Percentiles rank a stretch among this genome's conserved stretches.
These are phyloP conservation scores for Haplosporangium sp. DNA, from an alignment of 371 early-diverging fungal species.

Conservation along the genomic window DNA sequence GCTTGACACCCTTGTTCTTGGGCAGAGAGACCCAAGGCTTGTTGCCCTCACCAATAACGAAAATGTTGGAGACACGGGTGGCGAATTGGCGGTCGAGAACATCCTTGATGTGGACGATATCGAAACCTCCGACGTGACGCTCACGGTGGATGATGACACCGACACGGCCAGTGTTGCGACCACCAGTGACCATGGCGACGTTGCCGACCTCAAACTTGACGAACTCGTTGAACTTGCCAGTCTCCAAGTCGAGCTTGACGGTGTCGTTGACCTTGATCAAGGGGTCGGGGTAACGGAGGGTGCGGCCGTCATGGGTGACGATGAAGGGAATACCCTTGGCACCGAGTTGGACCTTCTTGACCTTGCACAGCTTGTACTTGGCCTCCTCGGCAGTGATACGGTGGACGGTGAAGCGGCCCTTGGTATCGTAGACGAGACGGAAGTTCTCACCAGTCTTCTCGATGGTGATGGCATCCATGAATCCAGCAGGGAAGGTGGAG, in stretches of 20 bases:
- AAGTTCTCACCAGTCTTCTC: constrained; percentile 99
- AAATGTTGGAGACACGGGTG: constrained; percentile 91
- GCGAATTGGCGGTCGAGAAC: constrained; percentile 88
- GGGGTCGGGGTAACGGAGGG: constrained; percentile 99
- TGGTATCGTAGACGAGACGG: constrained; percentile 99
- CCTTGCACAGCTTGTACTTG: constrained; percentile 99
- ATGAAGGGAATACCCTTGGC: constrained; percentile 96
- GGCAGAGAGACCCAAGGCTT: constrained; percentile 92
- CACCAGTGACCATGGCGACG: constrained; percentile 97
- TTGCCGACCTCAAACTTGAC: constrained; percentile 98
- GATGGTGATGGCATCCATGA: constrained; percentile 99
- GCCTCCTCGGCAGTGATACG: constrained; percentile 99
- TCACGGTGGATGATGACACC: constrained; percentile 98
- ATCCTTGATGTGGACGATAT: constrained; percentile 95
- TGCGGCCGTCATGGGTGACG: constrained; percentile 99
- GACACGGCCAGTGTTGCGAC: constrained; percentile 99
- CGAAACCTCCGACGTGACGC: constrained; percentile 98
- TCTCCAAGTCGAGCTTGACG: constrained; percentile 96
- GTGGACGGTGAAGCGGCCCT: constrained; percentile 99
- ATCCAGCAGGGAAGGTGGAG: constrained; percentile 98
- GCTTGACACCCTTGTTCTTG: constrained; percentile 98
- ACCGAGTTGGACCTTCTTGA: constrained; percentile 94
- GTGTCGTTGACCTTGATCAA: constrained; percentile 99
- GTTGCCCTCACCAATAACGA: constrained; percentile 90
- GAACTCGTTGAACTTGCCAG: constrained; percentile 93